A percentile compares a stretch with the other conserved stretches of the same genome.
phyloP scores from a whole-genome alignment of 495 filamentous ascomycete species.

The Talaromyces borbonicus region DNA sequence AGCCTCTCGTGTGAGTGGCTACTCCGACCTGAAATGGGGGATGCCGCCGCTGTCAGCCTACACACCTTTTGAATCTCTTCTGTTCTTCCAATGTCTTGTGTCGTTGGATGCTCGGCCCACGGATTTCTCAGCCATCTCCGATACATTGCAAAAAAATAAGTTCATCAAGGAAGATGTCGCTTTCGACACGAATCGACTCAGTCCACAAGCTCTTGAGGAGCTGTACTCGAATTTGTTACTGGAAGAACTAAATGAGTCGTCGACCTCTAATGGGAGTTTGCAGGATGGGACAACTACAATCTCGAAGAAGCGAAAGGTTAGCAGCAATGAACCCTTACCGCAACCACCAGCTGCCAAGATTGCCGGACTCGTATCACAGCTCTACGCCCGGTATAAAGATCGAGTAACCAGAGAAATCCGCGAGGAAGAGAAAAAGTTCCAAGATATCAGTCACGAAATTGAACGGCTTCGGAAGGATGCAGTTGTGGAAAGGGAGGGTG shows the following conservation, averaged over 20 bases:
- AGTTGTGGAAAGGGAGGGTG: conserved; percentile 27
- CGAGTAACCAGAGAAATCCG: conserved; percentile 57
- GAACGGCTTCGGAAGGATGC: conserved; percentile 53
- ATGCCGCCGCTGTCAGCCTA: conserved; percentile 54
- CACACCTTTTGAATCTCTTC: conserved; percentile 78
- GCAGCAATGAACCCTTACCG: conserved; percentile 48
- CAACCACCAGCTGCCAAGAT: conserved; percentile 59
- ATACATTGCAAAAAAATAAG: conserved; percentile 58
- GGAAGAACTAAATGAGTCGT: conserved; percentile 49
- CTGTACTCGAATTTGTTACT: conserved; percentile 66
- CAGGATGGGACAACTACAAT: conserved; percentile 26
- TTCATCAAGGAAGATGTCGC: conserved; percentile 55
- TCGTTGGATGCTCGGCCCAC: conserved; percentile 51
- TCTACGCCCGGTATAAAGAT: conserved; percentile 67
- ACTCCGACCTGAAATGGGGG: conserved; percentile 36
- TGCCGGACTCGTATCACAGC: conserved; percentile 54
- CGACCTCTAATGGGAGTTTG: conserved; percentile 19
- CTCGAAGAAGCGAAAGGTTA: conserved; percentile 65
- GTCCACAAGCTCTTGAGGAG: conserved; percentile 65
- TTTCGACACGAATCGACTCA: conserved; percentile 65
- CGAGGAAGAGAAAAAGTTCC: conserved; percentile 62
- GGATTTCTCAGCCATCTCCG: conserved; percentile 64
- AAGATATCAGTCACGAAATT: conserved; percentile 54
- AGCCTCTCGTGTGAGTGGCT: conserved; percentile 30
- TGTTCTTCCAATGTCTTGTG: conserved; percentile 80